Percentiles rank a stretch among this genome's conserved stretches.
Conservation (phyloP, 257 asterid species). For the Eustoma russellianum region DNA sequence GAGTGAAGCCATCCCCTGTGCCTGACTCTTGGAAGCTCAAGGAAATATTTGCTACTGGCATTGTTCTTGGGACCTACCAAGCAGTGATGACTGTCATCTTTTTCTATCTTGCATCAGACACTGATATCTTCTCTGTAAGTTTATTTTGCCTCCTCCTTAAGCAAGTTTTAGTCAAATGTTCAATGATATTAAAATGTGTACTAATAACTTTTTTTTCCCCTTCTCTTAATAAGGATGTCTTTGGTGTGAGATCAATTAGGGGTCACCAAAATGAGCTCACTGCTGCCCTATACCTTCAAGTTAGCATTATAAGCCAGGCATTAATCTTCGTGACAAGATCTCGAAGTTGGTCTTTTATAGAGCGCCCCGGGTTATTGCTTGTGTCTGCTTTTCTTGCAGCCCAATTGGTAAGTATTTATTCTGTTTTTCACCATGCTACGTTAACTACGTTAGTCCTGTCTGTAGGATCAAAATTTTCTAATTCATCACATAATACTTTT, state of each 20-base stretch:
- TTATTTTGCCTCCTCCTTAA: background rate
- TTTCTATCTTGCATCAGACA: slow-evolving; percentile 65
- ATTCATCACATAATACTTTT: background rate
- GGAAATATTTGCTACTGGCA: slow-evolving; percentile 80
- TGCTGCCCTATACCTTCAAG: slow-evolving; percentile 91
- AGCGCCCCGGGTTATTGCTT: slow-evolving; percentile 73
- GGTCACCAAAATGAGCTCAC: slow-evolving; percentile 40
- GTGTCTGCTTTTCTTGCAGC: slow-evolving; percentile 57
- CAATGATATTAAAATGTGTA: too few species aligned
- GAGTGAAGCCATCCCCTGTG: slow-evolving; percentile 80
- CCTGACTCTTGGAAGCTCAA: slow-evolving; percentile 96
- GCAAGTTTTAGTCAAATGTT: too few species aligned
- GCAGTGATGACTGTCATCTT: slow-evolving; percentile 70
- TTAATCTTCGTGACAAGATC: slow-evolving; percentile 86
- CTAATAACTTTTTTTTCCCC: too few species aligned
- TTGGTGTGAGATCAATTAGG: slow-evolving; percentile 47
- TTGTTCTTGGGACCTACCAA: slow-evolving; percentile 80
- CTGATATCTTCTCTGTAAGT: slow-evolving; percentile 58
- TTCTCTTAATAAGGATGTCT: slow-evolving; percentile 20
- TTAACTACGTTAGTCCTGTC: background rate
- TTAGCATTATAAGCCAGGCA: slow-evolving; percentile 88
- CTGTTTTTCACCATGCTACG: background rate
- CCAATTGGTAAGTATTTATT: slow-evolving; percentile 40
- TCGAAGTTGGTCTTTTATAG: slow-evolving; percentile 75
- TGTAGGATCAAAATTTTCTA: background rate